A percentile compares a stretch with the other conserved stretches of the same genome.
phyloP scores from a whole-genome alignment of 306 rosid genomes.

The Mimosa pudica region DNA sequence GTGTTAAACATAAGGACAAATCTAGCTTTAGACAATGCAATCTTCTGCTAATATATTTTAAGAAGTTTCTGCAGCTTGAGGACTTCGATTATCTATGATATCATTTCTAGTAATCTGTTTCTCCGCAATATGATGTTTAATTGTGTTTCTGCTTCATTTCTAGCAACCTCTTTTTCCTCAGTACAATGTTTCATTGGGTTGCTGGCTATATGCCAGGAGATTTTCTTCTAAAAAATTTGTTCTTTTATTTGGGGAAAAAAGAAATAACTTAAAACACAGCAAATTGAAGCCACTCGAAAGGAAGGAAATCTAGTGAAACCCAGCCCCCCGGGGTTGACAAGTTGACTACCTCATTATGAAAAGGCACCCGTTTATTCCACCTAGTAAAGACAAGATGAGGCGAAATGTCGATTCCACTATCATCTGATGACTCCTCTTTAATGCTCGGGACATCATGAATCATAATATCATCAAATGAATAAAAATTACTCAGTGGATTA shows the following conservation, averaged over 20 bases:
- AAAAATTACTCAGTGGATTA: slow-evolving; percentile 49
- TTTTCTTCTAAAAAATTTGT: background rate
- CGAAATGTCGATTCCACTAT: slow-evolving; percentile 54
- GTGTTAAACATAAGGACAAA: background rate
- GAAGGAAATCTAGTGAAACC: slow-evolving; percentile 19
- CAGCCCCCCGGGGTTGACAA: background rate
- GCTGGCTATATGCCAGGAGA: background rate
- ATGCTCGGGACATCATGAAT: slow-evolving; percentile 55
- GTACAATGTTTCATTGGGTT: background rate
- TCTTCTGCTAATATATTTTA: background rate
- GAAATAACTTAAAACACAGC: background rate
- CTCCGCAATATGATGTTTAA: background rate
- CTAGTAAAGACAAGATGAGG: slow-evolving; percentile 45
- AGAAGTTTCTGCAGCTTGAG: background rate
- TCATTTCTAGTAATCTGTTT: background rate
- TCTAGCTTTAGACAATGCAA: background rate
- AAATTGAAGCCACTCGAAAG: slow-evolving; percentile 25
- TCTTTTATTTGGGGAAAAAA: background rate
- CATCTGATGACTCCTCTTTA: slow-evolving; percentile 70
- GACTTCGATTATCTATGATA: background rate
- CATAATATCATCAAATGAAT: slow-evolving; percentile 48
- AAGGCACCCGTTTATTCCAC: slow-evolving; percentile 46
- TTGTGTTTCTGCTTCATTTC: background rate
- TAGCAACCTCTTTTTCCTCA: background rate
- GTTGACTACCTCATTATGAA: slow-evolving; percentile 58